Conservation (phyloP, 805 yeast species). For the Ogataea methylovora region DNA sequence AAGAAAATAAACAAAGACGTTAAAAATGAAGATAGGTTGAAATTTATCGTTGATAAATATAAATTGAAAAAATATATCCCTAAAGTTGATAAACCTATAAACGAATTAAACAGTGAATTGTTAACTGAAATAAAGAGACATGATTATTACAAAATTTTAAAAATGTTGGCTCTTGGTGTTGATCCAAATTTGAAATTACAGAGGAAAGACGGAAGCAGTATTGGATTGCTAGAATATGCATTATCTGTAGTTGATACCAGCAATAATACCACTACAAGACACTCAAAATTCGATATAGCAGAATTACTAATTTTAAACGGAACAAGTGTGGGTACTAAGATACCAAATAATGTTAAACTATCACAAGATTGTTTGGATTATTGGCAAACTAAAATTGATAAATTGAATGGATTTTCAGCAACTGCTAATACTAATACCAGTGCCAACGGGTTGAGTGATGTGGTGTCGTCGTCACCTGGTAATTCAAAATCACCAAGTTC, state of each 20-base stretch:
- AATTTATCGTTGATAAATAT: constrained; percentile 65
- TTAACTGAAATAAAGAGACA: constrained; percentile 48
- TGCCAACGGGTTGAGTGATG: no score
- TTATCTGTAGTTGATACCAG: no score
- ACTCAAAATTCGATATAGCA: constrained; percentile 39
- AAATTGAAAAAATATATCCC: constrained; percentile 38
- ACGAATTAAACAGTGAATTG: constrained; percentile 22
- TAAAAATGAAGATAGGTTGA: constrained; percentile 39
- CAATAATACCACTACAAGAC: no score
- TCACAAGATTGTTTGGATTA: constrained; percentile 41
- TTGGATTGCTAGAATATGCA: no score
- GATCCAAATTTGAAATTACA: constrained; percentile 30
- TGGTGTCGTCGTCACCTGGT: no score
- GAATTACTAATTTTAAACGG: constrained; percentile 57
- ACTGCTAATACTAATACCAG: no score
- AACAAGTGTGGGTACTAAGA: constrained; percentile 32
- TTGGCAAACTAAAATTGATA: constrained; percentile 41
- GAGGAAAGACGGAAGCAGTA: constrained; percentile 11
- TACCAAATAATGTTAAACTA: constrained; percentile 28
- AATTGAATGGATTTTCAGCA: constrained; percentile 13
- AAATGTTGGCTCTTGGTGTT: constrained; percentile 40
- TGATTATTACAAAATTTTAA: constrained; percentile 35
- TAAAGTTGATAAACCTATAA: constrained; percentile 16
- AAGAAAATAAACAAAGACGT: constrained; percentile 27
- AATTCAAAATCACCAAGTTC: no score